phyloP scores from a whole-genome alignment of 2,329 filamentous ascomycete genomes.

The Fusarium virguliforme region DNA sequence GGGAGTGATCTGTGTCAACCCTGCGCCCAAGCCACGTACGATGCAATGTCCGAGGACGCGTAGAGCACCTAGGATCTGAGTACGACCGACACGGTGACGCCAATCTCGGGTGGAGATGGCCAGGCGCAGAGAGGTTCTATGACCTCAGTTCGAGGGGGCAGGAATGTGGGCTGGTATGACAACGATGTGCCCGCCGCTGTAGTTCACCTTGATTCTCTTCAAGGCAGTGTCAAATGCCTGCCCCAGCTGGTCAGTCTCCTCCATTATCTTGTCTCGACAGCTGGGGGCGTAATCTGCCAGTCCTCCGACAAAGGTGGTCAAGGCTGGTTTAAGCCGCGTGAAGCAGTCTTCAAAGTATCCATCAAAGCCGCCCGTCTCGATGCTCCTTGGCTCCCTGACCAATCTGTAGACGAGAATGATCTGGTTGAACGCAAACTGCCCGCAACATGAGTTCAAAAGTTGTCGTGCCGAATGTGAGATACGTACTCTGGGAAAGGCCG shows the following conservation, averaged over 20 bases:
- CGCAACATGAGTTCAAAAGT: slow-evolving; percentile 14
- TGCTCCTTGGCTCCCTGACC: slow-evolving; percentile 8
- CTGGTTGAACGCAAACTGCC: slow-evolving; percentile 24
- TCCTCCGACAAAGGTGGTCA: slow-evolving; percentile 19
- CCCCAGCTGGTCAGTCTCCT: slow-evolving; percentile 31
- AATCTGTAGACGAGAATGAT: slow-evolving; percentile 27
- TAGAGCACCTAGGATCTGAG: slow-evolving; percentile 5
- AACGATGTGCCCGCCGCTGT: slow-evolving; percentile 1
- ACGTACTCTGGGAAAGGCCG: slow-evolving; percentile 25
- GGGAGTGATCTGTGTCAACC: slow-evolving; percentile 18
- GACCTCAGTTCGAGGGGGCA: slow-evolving; percentile 23
- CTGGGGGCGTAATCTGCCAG: slow-evolving; percentile 21
- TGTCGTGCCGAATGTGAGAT: not conserved
- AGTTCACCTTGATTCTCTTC: slow-evolving; percentile 4
- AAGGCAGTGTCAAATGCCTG: slow-evolving; percentile 18
- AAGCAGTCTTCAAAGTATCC: slow-evolving; percentile 38
- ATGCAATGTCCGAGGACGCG: slow-evolving; percentile 8
- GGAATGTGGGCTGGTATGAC: slow-evolving; percentile 30
- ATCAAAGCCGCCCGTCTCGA: slow-evolving; percentile 25
- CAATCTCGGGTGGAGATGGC: slow-evolving; percentile 10
- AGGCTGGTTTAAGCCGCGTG: slow-evolving; percentile 11
- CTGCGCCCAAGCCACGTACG: slow-evolving; percentile 24
- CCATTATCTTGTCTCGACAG: slow-evolving; percentile 26
- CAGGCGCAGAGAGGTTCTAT: slow-evolving; percentile 13
- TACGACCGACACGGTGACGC: slow-evolving; percentile 4